Conservation (phyloP, 1,284 basidiomycete genomes). For the Heterobasidion parviporum region DNA sequence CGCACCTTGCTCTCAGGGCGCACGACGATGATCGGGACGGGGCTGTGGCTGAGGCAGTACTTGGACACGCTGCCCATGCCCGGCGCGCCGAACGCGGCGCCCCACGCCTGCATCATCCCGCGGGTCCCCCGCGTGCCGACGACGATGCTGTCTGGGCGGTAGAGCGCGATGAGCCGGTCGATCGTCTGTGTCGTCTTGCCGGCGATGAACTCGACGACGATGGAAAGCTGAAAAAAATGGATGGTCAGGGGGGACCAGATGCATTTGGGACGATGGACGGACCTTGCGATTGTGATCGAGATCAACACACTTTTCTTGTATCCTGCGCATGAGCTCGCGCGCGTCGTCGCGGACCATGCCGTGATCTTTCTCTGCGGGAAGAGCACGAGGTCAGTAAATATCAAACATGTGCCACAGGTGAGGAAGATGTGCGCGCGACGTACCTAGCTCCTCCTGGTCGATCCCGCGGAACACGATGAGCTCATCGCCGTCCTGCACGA, state of each 20-base stretch:
- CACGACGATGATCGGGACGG: conserved; percentile 89
- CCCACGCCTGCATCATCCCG: conserved; percentile 49
- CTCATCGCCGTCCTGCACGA: conserved; percentile 93
- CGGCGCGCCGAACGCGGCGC: conserved; percentile 46
- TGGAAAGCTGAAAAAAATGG: conserved; percentile 53
- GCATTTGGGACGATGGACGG: no score
- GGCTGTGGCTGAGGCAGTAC: conserved; percentile 85
- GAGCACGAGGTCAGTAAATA: not conserved
- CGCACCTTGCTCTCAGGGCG: conserved; percentile 82
- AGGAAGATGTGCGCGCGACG: conserved; percentile 14
- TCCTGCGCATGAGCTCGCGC: conserved; percentile 69
- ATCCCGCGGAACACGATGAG: conserved; percentile 88
- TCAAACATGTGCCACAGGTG: not conserved
- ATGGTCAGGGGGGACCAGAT: no score
- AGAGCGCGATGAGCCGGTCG: conserved; percentile 88
- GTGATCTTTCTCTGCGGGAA: conserved; percentile 60
- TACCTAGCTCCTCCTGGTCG: conserved; percentile 77
- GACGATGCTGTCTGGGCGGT: conserved; percentile 90
- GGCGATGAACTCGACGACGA: conserved; percentile 92
- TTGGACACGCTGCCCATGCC: conserved; percentile 63
- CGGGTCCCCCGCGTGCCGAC: conserved; percentile 84
- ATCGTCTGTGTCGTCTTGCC: conserved; percentile 86
- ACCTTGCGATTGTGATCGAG: conserved; percentile 75
- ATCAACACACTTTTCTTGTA: conserved; percentile 79
- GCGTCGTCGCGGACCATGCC: conserved; percentile 86